phyloP scores from a whole-genome alignment of 164 flowering plant species.

The Amborella trichopoda region DNA sequence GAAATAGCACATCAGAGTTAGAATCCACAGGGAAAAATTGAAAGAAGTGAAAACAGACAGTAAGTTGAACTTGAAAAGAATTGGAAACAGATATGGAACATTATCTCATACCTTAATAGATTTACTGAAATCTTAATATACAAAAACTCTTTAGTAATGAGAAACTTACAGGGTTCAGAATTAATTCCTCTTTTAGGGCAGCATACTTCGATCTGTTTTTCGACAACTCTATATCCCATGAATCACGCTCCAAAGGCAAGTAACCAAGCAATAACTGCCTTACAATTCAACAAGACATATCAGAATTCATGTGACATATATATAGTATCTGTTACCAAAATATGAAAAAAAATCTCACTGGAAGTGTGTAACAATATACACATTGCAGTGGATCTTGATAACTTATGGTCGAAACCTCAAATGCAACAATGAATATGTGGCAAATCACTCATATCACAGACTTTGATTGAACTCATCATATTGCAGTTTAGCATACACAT shows the following conservation, averaged over 20 bases:
- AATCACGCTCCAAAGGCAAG: constrained; percentile 7
- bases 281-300: not conserved
- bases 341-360: not conserved
- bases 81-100: not conserved
- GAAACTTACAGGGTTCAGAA: constrained; percentile 9
- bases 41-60: not conserved
- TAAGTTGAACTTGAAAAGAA: not conserved
- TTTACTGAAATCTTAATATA: not conserved
- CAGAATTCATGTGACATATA: not conserved
- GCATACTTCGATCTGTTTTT: constrained; percentile 8
- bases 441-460: not conserved
- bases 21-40: too few relatives aligned
- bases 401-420: not conserved
- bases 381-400: too few relatives aligned
- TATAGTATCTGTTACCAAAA: not conserved
- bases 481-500: too few relatives aligned
- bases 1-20: too few relatives aligned
- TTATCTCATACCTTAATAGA: not conserved
- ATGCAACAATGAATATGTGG: not conserved
- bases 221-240: constrained; percentile 8
- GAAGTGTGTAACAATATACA: too few relatives aligned
- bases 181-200: constrained; percentile 7
- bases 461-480: too few relatives aligned
- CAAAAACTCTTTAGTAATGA: not conserved
- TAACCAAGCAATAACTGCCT: constrained; percentile 7